Evolutionary conservation across 176 grass and related monocot species (phyloP).

Genomic region (Eragrostis nindensis): DNA sequence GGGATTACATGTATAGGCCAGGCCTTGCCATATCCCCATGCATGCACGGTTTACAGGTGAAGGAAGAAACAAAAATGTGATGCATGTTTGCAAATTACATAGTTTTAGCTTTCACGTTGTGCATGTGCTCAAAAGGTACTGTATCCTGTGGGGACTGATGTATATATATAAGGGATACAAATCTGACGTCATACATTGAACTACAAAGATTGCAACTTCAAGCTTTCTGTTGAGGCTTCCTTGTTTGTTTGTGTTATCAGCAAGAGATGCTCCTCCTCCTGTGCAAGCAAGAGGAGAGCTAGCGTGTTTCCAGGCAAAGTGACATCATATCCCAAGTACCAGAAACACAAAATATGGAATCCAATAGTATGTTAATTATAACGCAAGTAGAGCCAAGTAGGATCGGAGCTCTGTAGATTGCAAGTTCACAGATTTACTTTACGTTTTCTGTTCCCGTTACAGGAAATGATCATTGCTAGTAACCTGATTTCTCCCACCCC

Average conservation of each 20-base stretch:
- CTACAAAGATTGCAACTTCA: not conserved
- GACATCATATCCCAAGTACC: not conserved
- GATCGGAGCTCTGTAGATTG: not conserved
- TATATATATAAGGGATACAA: not conserved
- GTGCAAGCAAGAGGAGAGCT: conserved; percentile 38
- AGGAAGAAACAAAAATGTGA: not conserved
- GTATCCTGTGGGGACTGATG: not conserved
- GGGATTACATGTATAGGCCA: no score
- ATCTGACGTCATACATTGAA: conserved; percentile 21
- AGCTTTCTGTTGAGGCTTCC: conserved; percentile 18
- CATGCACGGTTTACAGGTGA: no score
- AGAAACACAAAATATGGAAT: no score
- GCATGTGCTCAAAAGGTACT: not conserved
- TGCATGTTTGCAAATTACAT: not conserved
- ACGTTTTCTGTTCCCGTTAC: not conserved
- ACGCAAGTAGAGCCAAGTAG: no score
- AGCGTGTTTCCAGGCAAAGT: not conserved
- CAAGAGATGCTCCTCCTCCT: conserved; percentile 24
- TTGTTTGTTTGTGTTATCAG: conserved; percentile 23
- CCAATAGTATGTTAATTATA: no score
- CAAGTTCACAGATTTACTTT: not conserved
- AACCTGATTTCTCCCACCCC: no score
- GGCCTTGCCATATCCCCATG: no score
- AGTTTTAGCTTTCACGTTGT: not conserved
- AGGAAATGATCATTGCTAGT: not conserved